Percentiles rank a stretch among this genome's conserved stretches.
phyloP scores from a whole-genome alignment of 441 rosid species.

The Biscutella auriculata region DNA sequence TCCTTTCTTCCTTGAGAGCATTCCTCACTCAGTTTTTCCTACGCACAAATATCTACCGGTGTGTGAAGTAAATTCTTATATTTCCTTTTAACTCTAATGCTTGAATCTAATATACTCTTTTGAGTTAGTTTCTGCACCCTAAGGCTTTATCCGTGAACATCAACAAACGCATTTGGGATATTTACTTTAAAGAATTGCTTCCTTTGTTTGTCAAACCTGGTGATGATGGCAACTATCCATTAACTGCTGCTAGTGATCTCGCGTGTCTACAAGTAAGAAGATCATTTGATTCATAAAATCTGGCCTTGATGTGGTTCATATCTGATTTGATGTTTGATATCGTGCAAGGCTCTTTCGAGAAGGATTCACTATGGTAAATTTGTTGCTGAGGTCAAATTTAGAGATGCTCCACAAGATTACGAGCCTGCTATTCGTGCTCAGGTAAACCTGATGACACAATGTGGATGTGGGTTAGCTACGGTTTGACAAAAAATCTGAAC shows the following conservation, averaged over 20 bases:
- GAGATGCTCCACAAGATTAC: constrained; percentile 51
- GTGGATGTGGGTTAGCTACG: neutral
- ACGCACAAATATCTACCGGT: constrained; percentile 38
- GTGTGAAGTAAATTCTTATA: neutral
- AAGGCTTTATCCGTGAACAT: constrained; percentile 49
- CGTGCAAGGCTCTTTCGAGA: constrained; percentile 61
- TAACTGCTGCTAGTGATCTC: constrained; percentile 56
- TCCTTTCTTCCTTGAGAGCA: constrained; percentile 59
- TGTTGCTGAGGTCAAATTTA: constrained; percentile 83
- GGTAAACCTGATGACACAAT: constrained; percentile 28
- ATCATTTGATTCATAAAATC: neutral
- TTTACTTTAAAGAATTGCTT: constrained; percentile 53
- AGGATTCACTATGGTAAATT: constrained; percentile 81
- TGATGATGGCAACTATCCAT: constrained; percentile 68
- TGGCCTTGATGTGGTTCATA: neutral
- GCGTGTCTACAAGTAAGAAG: constrained; percentile 55
- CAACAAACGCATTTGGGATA: constrained; percentile 52
- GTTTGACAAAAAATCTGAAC: too few species aligned
- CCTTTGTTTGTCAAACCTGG: constrained; percentile 57
- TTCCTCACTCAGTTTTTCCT: constrained; percentile 37
- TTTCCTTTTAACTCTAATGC: neutral
- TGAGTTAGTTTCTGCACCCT: constrained; percentile 48
- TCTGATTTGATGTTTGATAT: constrained; percentile 1
- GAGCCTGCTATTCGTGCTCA: constrained; percentile 56
- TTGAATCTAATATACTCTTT: neutral